A percentile compares a stretch with the other conserved stretches of the same genome.
Evolutionary conservation across 495 filamentous ascomycete genomes (phyloP).

Genomic region (Lepidopterella palustris): DNA sequence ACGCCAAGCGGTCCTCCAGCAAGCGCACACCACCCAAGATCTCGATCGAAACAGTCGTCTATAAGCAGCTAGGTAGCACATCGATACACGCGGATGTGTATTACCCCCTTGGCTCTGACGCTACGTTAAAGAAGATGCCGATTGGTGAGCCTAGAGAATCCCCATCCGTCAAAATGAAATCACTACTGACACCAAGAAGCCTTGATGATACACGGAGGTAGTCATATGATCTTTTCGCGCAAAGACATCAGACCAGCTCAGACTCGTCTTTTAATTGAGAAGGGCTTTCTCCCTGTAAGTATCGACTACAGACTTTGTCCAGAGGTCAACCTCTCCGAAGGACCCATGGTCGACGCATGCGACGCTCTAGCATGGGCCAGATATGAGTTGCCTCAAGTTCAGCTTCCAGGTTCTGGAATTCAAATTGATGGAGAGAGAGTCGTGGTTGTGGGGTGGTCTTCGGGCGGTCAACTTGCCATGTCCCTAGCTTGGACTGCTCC

Average conservation of each 20-base stretch:
- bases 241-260: conserved; percentile 43
- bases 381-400: conserved; percentile 36
- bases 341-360: conserved; percentile 45
- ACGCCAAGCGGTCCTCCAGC: background rate
- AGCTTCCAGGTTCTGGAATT: conserved; percentile 28
- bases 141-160: background rate
- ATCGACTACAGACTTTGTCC: conserved; percentile 54
- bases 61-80: conserved; percentile 12
- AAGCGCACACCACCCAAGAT: background rate
- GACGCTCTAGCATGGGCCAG: conserved; percentile 46
- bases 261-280: conserved; percentile 34
- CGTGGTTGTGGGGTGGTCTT: conserved; percentile 52
- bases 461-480: conserved; percentile 50
- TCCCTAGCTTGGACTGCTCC: conserved; percentile 40
- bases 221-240: conserved; percentile 44
- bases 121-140: background rate
- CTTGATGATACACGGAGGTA: conserved; percentile 53
- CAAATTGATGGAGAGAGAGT: conserved; percentile 37
- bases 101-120: conserved; percentile 31
- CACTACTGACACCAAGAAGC: conserved; percentile 31
- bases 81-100: conserved; percentile 43
- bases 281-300: conserved; percentile 48
- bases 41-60: background rate
- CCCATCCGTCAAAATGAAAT: background rate
- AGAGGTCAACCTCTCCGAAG: conserved; percentile 43